These are phyloP conservation scores for Piper betle DNA, from an alignment of 164 flowering plant species.

Conservation along the genomic window DNA sequence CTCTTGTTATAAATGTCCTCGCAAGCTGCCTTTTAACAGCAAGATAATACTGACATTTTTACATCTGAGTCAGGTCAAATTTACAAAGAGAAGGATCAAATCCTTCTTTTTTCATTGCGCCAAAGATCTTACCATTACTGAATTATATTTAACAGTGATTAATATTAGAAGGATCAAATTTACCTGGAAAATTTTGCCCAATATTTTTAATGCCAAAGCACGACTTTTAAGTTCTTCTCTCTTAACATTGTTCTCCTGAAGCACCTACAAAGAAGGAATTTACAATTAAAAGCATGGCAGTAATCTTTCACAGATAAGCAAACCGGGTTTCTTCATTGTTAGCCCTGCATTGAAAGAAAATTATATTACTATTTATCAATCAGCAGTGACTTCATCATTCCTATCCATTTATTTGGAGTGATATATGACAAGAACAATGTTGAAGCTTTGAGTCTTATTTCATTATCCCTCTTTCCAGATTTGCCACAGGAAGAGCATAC, in stretches of 20 bases:
- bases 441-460: too few relatives aligned
- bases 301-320: background rate
- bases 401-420: too few relatives aligned
- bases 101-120: background rate
- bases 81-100: background rate
- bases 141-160: background rate
- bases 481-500: too few relatives aligned
- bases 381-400: too few relatives aligned
- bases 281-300: background rate
- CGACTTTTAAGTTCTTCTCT: constrained; percentile 82
- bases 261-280: constrained; percentile 34
- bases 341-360: too few relatives aligned
- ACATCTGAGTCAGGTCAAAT: background rate
- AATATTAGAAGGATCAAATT: background rate
- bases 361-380: too few relatives aligned
- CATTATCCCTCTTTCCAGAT: too few relatives aligned
- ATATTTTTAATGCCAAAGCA: constrained; percentile 55
- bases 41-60: background rate
- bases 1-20: background rate
- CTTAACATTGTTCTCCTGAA: constrained; percentile 49
- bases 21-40: background rate
- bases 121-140: background rate
- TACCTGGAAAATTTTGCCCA: constrained; percentile 87
- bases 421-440: too few relatives aligned
- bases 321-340: too few relatives aligned